Conservation (phyloP, 352 stramenopile genomes). For the Chrysophaeum taylorii region DNA sequence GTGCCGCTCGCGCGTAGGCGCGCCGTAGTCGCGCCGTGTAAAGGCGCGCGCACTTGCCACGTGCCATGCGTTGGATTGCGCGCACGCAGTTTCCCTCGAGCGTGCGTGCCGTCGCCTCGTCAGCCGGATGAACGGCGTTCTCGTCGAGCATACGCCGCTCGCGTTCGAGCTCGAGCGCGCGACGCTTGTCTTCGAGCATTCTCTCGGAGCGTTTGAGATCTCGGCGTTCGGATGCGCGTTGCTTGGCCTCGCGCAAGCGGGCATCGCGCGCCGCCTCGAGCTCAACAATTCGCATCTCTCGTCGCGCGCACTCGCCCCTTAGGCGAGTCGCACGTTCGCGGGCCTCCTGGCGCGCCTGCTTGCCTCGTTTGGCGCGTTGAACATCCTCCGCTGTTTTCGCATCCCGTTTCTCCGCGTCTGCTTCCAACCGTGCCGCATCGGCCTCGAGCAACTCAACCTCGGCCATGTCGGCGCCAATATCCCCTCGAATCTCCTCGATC, state of each 20-base stretch:
- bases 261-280: constrained; percentile 5
- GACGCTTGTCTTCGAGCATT: constrained; percentile 11
- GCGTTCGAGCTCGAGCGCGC: constrained; percentile 18
- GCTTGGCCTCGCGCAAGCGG: background rate
- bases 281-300: background rate
- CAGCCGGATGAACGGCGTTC: constrained; percentile 12
- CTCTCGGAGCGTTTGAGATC: constrained; percentile 18
- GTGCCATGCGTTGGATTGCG: constrained; percentile 10
- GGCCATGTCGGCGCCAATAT: constrained; percentile 7
- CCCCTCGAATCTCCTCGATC: constrained; percentile 6
- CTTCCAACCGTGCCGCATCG: constrained; percentile 3
- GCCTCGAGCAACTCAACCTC: constrained; percentile 12
- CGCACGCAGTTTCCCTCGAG: constrained; percentile 18
- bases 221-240: background rate
- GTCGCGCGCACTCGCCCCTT: background rate
- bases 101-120: constrained; percentile 17
- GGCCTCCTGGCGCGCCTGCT: background rate
- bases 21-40: constrained; percentile 3
- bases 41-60: constrained; percentile 9
- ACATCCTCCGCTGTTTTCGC: background rate
- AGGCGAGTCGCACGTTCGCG: background rate
- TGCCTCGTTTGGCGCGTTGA: background rate
- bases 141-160: constrained; percentile 10
- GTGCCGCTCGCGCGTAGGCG: constrained; percentile 8
- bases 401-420: background rate